A percentile compares a stretch with the other conserved stretches of the same genome.
These are phyloP conservation scores for Ceratocystis eucalypticola DNA, from an alignment of 2,329 filamentous ascomycete species.

Conservation along the genomic window DNA sequence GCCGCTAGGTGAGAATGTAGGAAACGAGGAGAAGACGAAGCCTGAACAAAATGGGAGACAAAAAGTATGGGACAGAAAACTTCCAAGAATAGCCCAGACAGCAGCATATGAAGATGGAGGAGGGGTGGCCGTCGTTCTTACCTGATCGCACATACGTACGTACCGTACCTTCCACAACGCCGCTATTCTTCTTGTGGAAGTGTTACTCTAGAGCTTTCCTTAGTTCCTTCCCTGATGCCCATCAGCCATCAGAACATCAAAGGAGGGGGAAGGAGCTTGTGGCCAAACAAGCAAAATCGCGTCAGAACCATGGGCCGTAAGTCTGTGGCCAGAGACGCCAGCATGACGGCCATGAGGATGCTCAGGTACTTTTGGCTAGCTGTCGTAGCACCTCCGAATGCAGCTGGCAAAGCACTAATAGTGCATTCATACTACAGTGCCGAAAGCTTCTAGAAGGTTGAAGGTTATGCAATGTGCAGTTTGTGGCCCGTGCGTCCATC, in stretches of 20 bases:
- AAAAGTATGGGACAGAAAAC: neutral
- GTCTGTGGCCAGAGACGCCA: neutral
- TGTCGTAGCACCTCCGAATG: neutral
- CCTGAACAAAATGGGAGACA: neutral
- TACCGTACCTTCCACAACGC: no score
- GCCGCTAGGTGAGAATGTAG: neutral
- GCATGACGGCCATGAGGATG: neutral
- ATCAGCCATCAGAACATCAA: neutral
- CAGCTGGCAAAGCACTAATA: neutral
- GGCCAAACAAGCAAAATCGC: neutral
- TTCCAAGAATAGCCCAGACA: neutral
- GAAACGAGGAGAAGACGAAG: neutral
- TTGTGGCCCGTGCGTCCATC: neutral
- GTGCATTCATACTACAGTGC: conserved; percentile 3
- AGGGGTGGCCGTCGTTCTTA: neutral
- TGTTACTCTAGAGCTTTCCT: neutral
- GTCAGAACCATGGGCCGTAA: neutral
- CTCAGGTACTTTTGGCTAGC: neutral
- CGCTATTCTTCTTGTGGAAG: neutral
- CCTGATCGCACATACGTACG: no score
- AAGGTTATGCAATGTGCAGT: neutral
- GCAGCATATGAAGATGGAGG: neutral
- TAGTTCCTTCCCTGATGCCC: neutral
- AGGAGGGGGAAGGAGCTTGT: neutral
- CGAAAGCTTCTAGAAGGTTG: conserved; percentile 15